Evolutionary conservation across 805 yeast genomes (phyloP).

Genomic region (Zygotorulaspora chibaensis): DNA sequence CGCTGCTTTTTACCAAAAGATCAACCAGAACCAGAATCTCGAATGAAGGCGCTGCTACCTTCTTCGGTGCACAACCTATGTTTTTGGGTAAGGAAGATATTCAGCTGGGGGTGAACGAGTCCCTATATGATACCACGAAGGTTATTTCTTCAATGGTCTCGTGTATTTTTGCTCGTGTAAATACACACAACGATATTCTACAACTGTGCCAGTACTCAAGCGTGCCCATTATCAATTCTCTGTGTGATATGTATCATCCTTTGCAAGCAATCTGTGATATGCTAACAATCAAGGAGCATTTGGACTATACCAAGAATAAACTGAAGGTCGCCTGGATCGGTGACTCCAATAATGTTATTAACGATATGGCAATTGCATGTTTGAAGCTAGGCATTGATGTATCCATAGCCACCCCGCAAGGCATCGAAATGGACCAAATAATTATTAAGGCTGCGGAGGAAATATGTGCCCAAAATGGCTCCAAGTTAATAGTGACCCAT

Average conservation of each 20-base stretch:
- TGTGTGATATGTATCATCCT: constrained; percentile 92
- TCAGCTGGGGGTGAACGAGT: constrained; percentile 93
- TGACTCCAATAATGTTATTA: constrained; percentile 92
- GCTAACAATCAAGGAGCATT: constrained; percentile 77
- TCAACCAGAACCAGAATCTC: constrained; percentile 94
- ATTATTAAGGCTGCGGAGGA: constrained; percentile 53
- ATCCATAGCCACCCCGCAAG: constrained; percentile 78
- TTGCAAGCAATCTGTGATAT: constrained; percentile 92
- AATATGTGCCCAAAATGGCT: constrained; percentile 49
- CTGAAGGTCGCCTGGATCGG: constrained; percentile 93
- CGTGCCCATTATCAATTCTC: constrained; percentile 89
- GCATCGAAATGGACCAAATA: constrained; percentile 54
- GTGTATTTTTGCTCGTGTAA: constrained; percentile 95
- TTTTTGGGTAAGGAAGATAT: constrained; percentile 95
- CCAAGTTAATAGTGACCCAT: constrained; percentile 54
- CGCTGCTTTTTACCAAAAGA: constrained; percentile 82
- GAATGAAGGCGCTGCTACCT: constrained; percentile 88
- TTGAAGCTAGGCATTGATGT: constrained; percentile 80
- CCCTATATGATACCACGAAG: constrained; percentile 80
- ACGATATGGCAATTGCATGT: constrained; percentile 87
- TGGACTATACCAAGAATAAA: constrained; percentile 48
- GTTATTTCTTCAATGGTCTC: constrained; percentile 95
- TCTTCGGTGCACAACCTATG: constrained; percentile 95
- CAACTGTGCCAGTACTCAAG: constrained; percentile 71
- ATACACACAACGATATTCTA: constrained; percentile 74